A percentile compares a stretch with the other conserved stretches of the same genome.
phyloP scores from a whole-genome alignment of 495 filamentous ascomycete species.

The Trichocladium antarcticum region DNA sequence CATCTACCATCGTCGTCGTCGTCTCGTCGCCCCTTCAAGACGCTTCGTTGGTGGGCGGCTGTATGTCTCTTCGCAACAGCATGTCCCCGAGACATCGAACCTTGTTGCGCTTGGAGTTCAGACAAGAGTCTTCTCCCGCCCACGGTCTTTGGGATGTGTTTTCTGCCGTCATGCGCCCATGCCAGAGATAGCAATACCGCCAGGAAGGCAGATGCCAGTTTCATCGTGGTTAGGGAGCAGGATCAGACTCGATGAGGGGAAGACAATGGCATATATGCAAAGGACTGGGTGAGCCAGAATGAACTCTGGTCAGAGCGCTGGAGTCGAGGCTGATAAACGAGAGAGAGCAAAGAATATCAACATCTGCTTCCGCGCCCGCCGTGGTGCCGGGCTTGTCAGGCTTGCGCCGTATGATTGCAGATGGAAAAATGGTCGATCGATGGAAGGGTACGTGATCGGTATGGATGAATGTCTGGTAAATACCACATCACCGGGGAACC shows the following conservation, averaged over 20 bases:
- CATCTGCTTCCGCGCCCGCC: neutral
- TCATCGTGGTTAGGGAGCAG: slow-evolving; percentile 21
- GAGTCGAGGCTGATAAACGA: slow-evolving; percentile 12
- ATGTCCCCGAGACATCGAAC: neutral
- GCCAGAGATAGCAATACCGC: slow-evolving; percentile 19
- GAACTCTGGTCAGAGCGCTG: slow-evolving; percentile 1
- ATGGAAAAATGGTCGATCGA: slow-evolving; percentile 10
- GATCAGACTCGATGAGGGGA: neutral
- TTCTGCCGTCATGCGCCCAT: slow-evolving; percentile 23
- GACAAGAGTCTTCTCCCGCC: slow-evolving; percentile 29
- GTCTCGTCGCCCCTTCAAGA: slow-evolving; percentile 12
- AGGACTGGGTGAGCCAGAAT: slow-evolving; percentile 2
- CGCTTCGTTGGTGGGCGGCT: slow-evolving; percentile 3
- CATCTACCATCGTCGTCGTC: slow-evolving; percentile 25
- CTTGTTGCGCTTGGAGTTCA: slow-evolving; percentile 17
- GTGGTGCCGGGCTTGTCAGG: slow-evolving; percentile 8
- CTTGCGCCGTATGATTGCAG: slow-evolving; percentile 13
- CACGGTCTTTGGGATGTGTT: slow-evolving; percentile 27
- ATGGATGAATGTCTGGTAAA: slow-evolving; percentile 19
- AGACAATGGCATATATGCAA: no score
- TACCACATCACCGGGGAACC: slow-evolving; percentile 14
- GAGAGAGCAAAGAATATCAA: slow-evolving; percentile 15
- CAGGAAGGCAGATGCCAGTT: slow-evolving; percentile 21
- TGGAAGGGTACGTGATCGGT: slow-evolving; percentile 13
- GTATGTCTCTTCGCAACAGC: neutral